Evolutionary conservation across 345 rosid species (phyloP).

Genomic region (Acer negundo): DNA sequence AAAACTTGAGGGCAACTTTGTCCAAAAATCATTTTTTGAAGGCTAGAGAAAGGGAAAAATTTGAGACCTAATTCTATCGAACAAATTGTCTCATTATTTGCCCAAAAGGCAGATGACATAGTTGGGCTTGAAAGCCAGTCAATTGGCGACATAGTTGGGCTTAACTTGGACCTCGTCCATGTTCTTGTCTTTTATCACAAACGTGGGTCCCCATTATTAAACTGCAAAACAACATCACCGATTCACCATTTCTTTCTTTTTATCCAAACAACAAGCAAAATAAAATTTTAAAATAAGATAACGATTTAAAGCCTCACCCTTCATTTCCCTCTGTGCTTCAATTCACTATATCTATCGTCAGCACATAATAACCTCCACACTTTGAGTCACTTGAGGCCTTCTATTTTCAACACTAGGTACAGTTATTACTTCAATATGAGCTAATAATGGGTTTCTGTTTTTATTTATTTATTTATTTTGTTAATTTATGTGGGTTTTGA

Average conservation of each 20-base stretch:
- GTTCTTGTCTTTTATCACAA: background rate
- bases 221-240: background rate
- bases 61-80: too few relatives aligned
- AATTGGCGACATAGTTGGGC: background rate
- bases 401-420: constrained; percentile 21
- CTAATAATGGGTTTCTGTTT: constrained; percentile 15
- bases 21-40: too few relatives aligned
- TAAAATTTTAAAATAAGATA: constrained; percentile 28
- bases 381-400: background rate
- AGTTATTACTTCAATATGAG: constrained; percentile 8
- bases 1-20: too few relatives aligned
- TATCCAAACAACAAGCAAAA: background rate
- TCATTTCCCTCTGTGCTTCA: constrained; percentile 36
- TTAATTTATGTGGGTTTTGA: constrained; percentile 15
- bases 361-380: background rate
- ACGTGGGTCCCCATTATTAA: constrained; percentile 10
- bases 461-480: constrained; percentile 4
- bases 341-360: background rate
- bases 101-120: background rate
- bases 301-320: constrained; percentile 46
- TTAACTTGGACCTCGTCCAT: background rate
- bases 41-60: too few relatives aligned
- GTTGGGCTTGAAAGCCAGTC: background rate
- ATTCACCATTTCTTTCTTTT: background rate
- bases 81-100: background rate